These are phyloP conservation scores for Nakaseomyces delphensis DNA, from an alignment of 1,139 yeast genomes.

Conservation along the genomic window DNA sequence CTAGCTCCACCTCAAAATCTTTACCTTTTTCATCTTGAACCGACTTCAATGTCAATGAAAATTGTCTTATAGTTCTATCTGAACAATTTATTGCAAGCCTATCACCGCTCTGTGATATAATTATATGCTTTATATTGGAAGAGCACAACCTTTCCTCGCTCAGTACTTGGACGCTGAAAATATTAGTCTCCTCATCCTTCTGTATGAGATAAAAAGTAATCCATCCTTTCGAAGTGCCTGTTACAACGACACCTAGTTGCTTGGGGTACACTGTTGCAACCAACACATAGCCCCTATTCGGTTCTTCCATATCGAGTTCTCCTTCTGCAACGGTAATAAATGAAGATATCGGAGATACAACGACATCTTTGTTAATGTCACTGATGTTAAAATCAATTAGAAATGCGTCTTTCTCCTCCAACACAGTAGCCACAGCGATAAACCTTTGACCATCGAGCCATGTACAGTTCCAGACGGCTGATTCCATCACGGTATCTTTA, in stretches of 20 bases:
- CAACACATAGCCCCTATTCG: conserved; percentile 28
- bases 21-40: conserved; percentile 12
- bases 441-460: conserved; percentile 17
- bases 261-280: conserved; percentile 30
- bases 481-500: conserved; percentile 59
- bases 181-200: conserved; percentile 38
- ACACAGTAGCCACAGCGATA: conserved; percentile 24
- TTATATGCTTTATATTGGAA: conserved; percentile 64
- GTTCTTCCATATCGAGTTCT: conserved; percentile 21
- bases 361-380: conserved; percentile 34
- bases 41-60: conserved; percentile 36
- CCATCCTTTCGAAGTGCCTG: conserved; percentile 80
- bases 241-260: conserved; percentile 43
- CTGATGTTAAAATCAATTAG: conserved; percentile 46
- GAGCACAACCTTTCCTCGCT: conserved; percentile 38
- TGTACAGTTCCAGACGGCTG: conserved; percentile 36
- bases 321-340: conserved; percentile 6
- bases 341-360: background rate
- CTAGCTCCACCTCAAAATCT: conserved; percentile 41
- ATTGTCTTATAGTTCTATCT: conserved; percentile 75
- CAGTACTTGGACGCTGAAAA: conserved; percentile 6
- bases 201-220: conserved; percentile 41
- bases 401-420: conserved; percentile 42
- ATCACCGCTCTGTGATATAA: conserved; percentile 56
- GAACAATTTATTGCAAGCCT: conserved; percentile 71